Evolutionary conservation across 176 grass and related monocot species (phyloP).

Genomic region (Oryza punctata): DNA sequence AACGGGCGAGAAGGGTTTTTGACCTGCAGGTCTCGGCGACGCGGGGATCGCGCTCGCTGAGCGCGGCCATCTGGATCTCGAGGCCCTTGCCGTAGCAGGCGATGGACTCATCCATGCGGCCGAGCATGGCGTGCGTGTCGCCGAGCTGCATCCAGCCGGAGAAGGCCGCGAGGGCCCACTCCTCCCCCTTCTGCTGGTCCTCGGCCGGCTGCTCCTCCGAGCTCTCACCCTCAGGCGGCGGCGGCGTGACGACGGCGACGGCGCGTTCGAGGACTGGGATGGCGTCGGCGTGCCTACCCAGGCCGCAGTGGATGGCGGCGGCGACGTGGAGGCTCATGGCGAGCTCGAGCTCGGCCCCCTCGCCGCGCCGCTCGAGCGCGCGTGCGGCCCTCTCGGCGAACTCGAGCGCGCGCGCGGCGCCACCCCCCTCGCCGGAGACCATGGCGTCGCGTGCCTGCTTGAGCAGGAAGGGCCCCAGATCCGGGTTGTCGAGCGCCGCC

Average conservation of each 20-base stretch:
- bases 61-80: constrained; percentile 92
- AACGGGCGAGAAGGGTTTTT: background rate
- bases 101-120: constrained; percentile 90
- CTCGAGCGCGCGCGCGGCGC: constrained; percentile 80
- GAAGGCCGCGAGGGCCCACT: constrained; percentile 79
- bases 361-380: constrained; percentile 78
- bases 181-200: constrained; percentile 50
- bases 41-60: constrained; percentile 79
- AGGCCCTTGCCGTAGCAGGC: constrained; percentile 89
- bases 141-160: constrained; percentile 99
- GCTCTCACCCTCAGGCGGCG: background rate
- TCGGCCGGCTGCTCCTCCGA: background rate
- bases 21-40: constrained; percentile 96
- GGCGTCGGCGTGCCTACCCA: constrained; percentile 76
- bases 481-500: constrained; percentile 90
- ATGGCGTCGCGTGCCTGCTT: constrained; percentile 90
- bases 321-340: constrained; percentile 99
- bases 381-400: constrained; percentile 77
- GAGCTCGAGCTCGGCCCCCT: constrained; percentile 87
- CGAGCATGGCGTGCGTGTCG: constrained; percentile 95
- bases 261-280: constrained; percentile 86
- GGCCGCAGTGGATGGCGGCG: constrained; percentile 86
- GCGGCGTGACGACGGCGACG: constrained; percentile 56
- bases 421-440: constrained; percentile 76
- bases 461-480: constrained; percentile 97